phyloP scores from a whole-genome alignment of 495 filamentous ascomycete species.

The Penicillium angulare region DNA sequence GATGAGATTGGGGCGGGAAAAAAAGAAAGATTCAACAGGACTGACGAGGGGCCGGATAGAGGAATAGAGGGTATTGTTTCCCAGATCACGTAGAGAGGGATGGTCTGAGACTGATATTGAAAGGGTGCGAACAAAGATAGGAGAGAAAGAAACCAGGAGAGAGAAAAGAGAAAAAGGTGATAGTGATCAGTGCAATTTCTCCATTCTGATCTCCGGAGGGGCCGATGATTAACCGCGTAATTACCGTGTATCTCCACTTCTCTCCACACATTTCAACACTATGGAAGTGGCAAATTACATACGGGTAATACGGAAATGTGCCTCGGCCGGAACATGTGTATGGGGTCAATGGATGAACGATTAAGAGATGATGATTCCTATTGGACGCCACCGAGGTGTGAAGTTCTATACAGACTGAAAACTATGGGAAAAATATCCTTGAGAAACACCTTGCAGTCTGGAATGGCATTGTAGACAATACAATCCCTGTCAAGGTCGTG shows the following conservation, averaged over 20 bases:
- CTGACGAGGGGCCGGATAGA: not conserved
- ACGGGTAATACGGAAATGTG: not conserved
- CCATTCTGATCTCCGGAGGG: not conserved
- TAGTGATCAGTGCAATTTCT: not conserved
- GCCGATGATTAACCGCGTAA: conserved; percentile 5
- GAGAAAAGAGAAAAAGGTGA: not conserved
- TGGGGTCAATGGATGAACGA: not conserved
- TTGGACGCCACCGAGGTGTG: not conserved
- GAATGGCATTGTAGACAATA: no score
- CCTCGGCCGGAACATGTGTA: conserved; percentile 2
- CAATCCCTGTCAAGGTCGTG: no score
- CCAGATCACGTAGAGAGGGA: not conserved
- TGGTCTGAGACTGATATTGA: not conserved
- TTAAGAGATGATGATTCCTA: not conserved
- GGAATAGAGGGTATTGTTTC: not conserved
- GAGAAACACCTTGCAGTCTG: no score
- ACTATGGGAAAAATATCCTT: no score
- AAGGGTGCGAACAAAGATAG: no score
- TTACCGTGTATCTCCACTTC: not conserved
- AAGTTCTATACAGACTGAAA: no score
- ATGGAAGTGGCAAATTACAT: conserved; percentile 1
- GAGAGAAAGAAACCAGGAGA: not conserved
- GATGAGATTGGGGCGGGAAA: not conserved
- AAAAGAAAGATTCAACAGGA: no score
- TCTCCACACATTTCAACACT: conserved; percentile 1